Percentiles rank a stretch among this genome's conserved stretches.
phyloP scores from a whole-genome alignment of 2,329 filamentous ascomycete genomes.

The Arachnomyces sp. region DNA sequence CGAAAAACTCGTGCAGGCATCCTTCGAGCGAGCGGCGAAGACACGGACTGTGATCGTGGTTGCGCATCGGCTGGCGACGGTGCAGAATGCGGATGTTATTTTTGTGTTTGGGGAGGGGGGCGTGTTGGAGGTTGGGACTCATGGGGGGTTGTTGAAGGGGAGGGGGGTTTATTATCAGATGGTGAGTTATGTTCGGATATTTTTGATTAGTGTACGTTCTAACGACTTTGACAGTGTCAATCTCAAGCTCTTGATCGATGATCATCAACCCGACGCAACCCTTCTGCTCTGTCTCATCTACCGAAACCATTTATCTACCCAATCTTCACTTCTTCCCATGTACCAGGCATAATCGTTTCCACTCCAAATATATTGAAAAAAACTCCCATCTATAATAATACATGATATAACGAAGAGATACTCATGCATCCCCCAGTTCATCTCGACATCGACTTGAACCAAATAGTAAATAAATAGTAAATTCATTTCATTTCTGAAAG shows the following conservation, averaged over 20 bases:
- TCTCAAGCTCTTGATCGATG: slow-evolving; percentile 12
- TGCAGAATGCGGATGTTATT: slow-evolving; percentile 73
- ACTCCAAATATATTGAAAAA: too few species aligned
- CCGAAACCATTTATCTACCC: too few species aligned
- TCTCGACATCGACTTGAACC: too few species aligned
- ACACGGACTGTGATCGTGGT: slow-evolving; percentile 65
- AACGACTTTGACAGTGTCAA: slow-evolving; percentile 7
- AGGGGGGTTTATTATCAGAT: slow-evolving; percentile 48
- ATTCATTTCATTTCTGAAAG: too few species aligned
- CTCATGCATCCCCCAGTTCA: too few species aligned
- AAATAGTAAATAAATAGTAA: too few species aligned
- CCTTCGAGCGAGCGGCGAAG: slow-evolving; percentile 57
- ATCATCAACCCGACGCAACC: too few species aligned
- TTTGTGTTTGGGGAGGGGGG: slow-evolving; percentile 64
- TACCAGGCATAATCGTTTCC: too few species aligned
- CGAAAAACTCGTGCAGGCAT: slow-evolving; percentile 60
- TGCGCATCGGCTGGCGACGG: slow-evolving; percentile 67
- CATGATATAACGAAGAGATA: too few species aligned
- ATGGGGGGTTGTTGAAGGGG: slow-evolving; percentile 48
- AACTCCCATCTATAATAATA: too few species aligned
- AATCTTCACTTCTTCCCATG: too few species aligned
- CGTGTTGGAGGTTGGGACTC: slow-evolving; percentile 53
- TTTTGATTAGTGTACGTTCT: neutral
- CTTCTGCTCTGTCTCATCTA: too few species aligned
- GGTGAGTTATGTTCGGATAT: slow-evolving; percentile 37